Conservation (phyloP, 2,329 filamentous ascomycete genomes). For the Hansfordia pulvinata region DNA sequence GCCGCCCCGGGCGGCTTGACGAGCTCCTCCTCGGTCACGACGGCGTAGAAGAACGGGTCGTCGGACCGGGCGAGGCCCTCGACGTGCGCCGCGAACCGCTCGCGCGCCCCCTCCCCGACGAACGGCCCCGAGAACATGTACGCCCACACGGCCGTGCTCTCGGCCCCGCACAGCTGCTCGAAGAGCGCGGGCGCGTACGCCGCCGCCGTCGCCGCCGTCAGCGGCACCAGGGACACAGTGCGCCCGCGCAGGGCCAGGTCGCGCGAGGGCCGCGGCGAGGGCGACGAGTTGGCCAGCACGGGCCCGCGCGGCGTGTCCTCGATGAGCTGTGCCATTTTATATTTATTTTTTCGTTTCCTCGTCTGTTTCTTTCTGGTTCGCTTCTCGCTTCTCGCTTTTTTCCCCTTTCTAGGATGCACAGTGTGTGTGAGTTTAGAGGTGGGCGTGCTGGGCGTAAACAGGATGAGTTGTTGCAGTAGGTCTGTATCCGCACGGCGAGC, state of each 20-base stretch:
- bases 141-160: neutral
- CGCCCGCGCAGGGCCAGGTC: neutral
- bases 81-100: neutral
- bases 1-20: constrained; percentile 3
- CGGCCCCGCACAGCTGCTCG: neutral
- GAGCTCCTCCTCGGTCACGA: constrained; percentile 8
- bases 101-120: neutral
- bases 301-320: neutral
- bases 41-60: constrained; percentile 12
- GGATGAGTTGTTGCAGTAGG: too few species aligned
- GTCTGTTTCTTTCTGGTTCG: too few species aligned
- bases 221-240: neutral
- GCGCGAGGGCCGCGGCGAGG: neutral
- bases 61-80: constrained; percentile 1
- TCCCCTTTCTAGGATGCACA: too few species aligned
- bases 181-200: neutral
- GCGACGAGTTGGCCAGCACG: neutral
- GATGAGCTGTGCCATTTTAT: neutral
- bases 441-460: too few species aligned
- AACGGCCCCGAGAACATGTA: neutral
- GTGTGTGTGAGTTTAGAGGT: too few species aligned
- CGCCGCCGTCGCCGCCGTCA: neutral
- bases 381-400: too few species aligned
- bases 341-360: too few species aligned
- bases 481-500: neutral